Evolutionary conservation across 305 asterid species (phyloP).

Genomic region (Rubia peregrina): DNA sequence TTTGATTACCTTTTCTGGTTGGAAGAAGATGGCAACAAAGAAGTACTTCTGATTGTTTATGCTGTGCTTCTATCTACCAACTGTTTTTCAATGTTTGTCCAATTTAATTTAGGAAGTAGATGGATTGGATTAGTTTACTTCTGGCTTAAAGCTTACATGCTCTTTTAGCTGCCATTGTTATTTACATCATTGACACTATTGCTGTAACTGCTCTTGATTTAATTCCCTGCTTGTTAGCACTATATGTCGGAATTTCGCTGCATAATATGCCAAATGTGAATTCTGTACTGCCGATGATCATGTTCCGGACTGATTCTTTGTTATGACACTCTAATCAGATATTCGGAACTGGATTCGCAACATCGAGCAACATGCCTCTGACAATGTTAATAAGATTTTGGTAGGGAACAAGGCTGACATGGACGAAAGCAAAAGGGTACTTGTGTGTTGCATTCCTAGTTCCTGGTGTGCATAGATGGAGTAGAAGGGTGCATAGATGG

Average conservation of each 20-base stretch:
- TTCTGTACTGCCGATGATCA: not conserved
- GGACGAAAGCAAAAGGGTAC: slow-evolving; percentile 95
- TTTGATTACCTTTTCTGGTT: not conserved
- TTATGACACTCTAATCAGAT: slow-evolving; percentile 34
- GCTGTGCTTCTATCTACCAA: no score
- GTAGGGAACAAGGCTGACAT: slow-evolving; percentile 93
- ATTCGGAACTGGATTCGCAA: slow-evolving; percentile 86
- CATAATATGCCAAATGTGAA: not conserved
- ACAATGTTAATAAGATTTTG: slow-evolving; percentile 78
- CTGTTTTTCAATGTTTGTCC: not conserved
- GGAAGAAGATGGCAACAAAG: not conserved
- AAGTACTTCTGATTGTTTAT: not conserved
- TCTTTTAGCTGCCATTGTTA: not conserved
- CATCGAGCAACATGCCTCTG: slow-evolving; percentile 87
- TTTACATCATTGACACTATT: not conserved
- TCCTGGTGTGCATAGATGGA: no score
- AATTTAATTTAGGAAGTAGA: not conserved
- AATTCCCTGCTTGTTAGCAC: not conserved
- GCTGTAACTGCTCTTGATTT: no score
- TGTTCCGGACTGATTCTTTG: not conserved
- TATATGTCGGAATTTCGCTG: not conserved
- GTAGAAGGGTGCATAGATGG: no score
- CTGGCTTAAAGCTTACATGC: not conserved
- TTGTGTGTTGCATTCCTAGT: no score
- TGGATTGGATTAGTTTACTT: no score